A percentile compares a stretch with the other conserved stretches of the same genome.
Evolutionary conservation across 306 rosid genomes (phyloP).

Genomic region (Lathyrus aphaca): DNA sequence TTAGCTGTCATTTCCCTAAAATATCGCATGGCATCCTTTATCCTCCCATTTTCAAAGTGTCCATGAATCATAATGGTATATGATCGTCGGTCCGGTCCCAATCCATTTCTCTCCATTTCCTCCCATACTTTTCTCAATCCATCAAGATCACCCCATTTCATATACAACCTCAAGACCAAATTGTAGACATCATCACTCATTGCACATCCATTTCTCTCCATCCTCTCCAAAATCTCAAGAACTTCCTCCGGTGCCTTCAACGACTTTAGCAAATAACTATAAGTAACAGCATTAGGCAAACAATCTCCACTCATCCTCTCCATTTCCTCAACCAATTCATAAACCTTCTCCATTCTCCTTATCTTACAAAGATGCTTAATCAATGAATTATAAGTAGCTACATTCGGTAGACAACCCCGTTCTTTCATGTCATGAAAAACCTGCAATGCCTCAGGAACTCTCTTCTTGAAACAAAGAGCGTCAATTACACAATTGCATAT

Average conservation of each 20-base stretch:
- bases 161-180: slow-evolving; percentile 68
- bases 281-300: slow-evolving; percentile 64
- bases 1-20: slow-evolving; percentile 63
- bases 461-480: slow-evolving; percentile 90
- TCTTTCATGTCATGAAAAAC: slow-evolving; percentile 59
- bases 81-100: slow-evolving; percentile 64
- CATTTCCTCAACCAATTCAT: slow-evolving; percentile 71
- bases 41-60: slow-evolving; percentile 60
- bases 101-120: slow-evolving; percentile 67
- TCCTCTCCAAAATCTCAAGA: slow-evolving; percentile 51
- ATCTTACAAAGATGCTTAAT: slow-evolving; percentile 72
- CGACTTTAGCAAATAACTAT: slow-evolving; percentile 60
- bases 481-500: slow-evolving; percentile 74
- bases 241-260: slow-evolving; percentile 62
- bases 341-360: slow-evolving; percentile 59
- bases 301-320: slow-evolving; percentile 54
- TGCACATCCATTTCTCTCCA: slow-evolving; percentile 62
- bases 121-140: slow-evolving; percentile 65
- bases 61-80: slow-evolving; percentile 80
- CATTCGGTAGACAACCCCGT: slow-evolving; percentile 57
- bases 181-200: slow-evolving; percentile 64
- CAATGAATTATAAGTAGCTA: slow-evolving; percentile 67
- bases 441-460: slow-evolving; percentile 73
- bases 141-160: slow-evolving; percentile 64
- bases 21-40: slow-evolving; percentile 57